Evolutionary conservation across 805 yeast genomes (phyloP).

Genomic region (Candida michaelii): DNA sequence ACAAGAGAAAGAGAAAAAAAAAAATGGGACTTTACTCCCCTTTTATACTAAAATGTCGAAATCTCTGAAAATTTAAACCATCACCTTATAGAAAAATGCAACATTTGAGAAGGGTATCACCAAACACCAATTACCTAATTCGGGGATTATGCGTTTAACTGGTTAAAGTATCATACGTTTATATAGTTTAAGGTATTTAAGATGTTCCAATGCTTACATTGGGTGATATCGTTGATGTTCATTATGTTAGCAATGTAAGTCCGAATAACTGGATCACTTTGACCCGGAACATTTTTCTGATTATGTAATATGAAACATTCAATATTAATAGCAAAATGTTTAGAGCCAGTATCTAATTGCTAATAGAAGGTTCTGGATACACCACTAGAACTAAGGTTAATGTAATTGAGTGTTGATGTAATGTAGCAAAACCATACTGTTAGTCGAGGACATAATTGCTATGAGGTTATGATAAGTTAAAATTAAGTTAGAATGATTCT

Average conservation of each 20-base stretch:
- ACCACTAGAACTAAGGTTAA: no score
- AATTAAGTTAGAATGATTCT: not conserved
- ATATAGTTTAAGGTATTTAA: no score
- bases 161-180: not conserved
- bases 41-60: constrained; percentile 10
- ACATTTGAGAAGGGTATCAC: constrained; percentile 3
- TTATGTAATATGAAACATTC: constrained; percentile 6
- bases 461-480: not conserved
- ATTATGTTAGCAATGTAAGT: constrained; percentile 4
- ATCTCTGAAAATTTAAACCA: constrained; percentile 3
- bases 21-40: constrained; percentile 10
- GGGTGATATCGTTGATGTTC: constrained; percentile 4
- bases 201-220: no score
- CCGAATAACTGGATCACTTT: constrained; percentile 15
- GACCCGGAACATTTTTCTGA: constrained; percentile 13
- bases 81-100: constrained; percentile 9
- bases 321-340: constrained; percentile 2
- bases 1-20: constrained; percentile 2
- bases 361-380: constrained; percentile 1
- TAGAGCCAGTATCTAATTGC: not conserved
- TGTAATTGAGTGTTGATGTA: no score
- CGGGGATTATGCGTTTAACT: not conserved
- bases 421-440: no score
- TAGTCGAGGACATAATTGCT: no score
- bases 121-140: constrained; percentile 5